Base-by-base conservation (phyloP, 495 filamentous ascomycete species). In the Aspergillus sclerotiicarbonarius region DNA sequence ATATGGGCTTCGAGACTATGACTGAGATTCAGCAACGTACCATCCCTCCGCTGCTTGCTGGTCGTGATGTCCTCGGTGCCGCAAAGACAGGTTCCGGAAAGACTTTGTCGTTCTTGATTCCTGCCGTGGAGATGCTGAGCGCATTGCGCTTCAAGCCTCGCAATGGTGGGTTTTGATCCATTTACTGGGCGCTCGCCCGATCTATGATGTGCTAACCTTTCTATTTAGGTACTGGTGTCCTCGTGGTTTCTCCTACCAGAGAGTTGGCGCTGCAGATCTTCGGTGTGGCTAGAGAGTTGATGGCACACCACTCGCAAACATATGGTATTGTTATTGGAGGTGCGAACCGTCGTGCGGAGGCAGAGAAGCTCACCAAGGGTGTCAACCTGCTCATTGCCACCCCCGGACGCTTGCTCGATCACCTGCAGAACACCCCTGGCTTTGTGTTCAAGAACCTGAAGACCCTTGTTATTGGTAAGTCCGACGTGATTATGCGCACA, bases 71-170 rank as follows among this genome's bases (percentile, higher is more conserved):
- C 29, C 83, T 98, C 29, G 94, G 95, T 62, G 94, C 94, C 29
- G 94, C 94, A 37, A 98, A 98, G 79, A 98, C 94, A 0, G 94
- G 94, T 8, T 93, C 89, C 15, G 94, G 94, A 65, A 98, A 98
- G 80, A 98, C 94, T 1, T 72, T 98, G 46, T 87, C 93, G 16
- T 98, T 98, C 74, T 76, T 98, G 63, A 96, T 98, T 35, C 94
- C 94, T 21, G 92, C 91, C 0, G 81, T 98, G 19, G 94, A 98
- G 76, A 96, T 98, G 90, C 82, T 98, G 39, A 86, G 84, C 68
- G 88, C 92, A 0, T 77, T 98, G 64, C 84, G 88, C 51, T 98
- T 96, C 80, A 96, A 95, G 71, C 87, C 88, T 4, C 71, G 88
- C 62, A 89, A 89, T 62, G 87, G 80, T 66, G 71, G 51, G 63